A percentile compares a stretch with the other conserved stretches of the same genome.
phyloP scores from a whole-genome alignment of 2,329 filamentous ascomycete species.

The Dactylellina cionopaga region DNA sequence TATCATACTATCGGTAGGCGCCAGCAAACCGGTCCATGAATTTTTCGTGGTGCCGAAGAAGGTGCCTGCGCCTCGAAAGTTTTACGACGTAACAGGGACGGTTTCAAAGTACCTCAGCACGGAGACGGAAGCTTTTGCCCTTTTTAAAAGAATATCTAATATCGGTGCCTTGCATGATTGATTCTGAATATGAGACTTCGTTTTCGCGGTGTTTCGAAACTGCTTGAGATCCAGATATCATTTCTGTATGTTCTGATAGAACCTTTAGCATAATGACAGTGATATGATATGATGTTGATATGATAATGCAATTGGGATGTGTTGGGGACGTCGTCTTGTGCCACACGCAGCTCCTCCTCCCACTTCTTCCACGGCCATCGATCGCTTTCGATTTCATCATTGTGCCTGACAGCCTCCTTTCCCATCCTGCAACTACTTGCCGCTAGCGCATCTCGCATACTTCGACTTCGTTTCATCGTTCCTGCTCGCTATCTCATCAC shows the following conservation, averaged over 20 bases:
- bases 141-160: slow-evolving; percentile 1
- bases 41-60: neutral
- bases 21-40: too few relatives aligned
- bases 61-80: slow-evolving; percentile 12
- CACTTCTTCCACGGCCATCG: slow-evolving; percentile 26
- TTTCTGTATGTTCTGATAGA: too few relatives aligned
- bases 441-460: neutral
- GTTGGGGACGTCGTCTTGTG: slow-evolving; percentile 14
- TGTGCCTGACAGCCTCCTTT: slow-evolving; percentile 5
- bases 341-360: slow-evolving; percentile 9
- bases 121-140: neutral
- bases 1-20: neutral
- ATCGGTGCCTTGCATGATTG: slow-evolving; percentile 6
- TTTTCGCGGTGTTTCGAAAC: slow-evolving; percentile 27
- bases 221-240: neutral
- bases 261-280: neutral
- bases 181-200: slow-evolving; percentile 31
- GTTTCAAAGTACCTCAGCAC: slow-evolving; percentile 29
- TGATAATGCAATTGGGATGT: neutral
- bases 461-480: neutral
- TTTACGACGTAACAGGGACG: slow-evolving; percentile 31
- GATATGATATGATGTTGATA: slow-evolving; percentile 4
- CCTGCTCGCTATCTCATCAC: neutral
- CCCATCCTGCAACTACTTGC: too few relatives aligned
- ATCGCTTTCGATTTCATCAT: slow-evolving; percentile 30